phyloP scores from a whole-genome alignment of 2,329 filamentous ascomycete genomes.

The Lomentospora prolificans region DNA sequence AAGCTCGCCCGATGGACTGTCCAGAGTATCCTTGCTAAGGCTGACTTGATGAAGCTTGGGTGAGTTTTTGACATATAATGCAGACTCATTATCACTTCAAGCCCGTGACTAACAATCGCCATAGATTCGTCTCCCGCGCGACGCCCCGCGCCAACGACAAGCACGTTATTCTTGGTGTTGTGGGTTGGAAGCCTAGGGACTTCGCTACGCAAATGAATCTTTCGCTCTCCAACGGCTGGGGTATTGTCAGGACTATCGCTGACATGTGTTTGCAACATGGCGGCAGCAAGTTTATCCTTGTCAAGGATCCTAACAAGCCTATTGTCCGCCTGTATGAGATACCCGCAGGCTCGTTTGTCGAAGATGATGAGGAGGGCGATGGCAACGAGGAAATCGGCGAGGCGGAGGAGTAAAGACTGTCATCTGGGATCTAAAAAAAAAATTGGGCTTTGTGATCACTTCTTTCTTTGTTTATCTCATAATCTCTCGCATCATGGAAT shows the following conservation, averaged over 20 bases:
- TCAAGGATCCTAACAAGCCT: slow-evolving; percentile 93
- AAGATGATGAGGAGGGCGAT: slow-evolving; percentile 66
- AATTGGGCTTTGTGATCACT: background rate
- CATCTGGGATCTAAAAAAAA: background rate
- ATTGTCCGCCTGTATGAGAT: slow-evolving; percentile 91
- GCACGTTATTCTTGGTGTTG: slow-evolving; percentile 89
- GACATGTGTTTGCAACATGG: slow-evolving; percentile 79
- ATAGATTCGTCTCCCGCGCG: slow-evolving; percentile 84
- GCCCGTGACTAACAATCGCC: slow-evolving; percentile 17
- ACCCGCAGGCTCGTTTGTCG: slow-evolving; percentile 78
- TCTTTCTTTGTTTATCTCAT: background rate
- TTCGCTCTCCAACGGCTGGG: slow-evolving; percentile 94
- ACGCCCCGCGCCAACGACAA: slow-evolving; percentile 89
- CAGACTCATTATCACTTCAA: slow-evolving; percentile 4
- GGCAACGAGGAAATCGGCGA: slow-evolving; percentile 38
- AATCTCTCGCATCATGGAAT: background rate
- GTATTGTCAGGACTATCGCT: slow-evolving; percentile 94
- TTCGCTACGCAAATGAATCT: slow-evolving; percentile 98
- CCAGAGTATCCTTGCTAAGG: slow-evolving; percentile 90
- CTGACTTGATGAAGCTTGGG: slow-evolving; percentile 98
- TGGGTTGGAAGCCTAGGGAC: slow-evolving; percentile 96
- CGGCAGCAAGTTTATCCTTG: slow-evolving; percentile 67
- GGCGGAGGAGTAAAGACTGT: slow-evolving; percentile 21
- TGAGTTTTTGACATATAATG: too few species aligned
- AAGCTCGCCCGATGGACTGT: slow-evolving; percentile 97